Conservation (phyloP, 1,284 basidiomycete genomes). For the Mrakiaceae sp. region DNA sequence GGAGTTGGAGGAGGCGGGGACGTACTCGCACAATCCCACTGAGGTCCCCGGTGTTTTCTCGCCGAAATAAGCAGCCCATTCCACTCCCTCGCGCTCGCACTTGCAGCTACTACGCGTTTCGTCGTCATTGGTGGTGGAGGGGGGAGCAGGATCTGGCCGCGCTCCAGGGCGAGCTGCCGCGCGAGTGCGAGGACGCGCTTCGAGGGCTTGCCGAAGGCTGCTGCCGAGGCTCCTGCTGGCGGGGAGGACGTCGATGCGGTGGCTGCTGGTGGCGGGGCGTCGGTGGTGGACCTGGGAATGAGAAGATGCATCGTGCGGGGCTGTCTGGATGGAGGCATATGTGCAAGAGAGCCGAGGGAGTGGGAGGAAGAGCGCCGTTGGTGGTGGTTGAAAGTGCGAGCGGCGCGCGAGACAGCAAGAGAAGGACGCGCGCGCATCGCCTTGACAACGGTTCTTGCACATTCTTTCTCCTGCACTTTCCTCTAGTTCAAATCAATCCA, state of each 20-base stretch:
- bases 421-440: background rate
- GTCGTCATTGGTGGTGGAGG: no score
- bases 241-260: background rate
- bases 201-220: background rate
- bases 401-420: background rate
- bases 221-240: no score
- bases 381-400: background rate
- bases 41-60: constrained; percentile 3
- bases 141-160: background rate
- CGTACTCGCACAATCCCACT: constrained; percentile 8
- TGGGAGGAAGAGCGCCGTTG: background rate
- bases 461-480: no score
- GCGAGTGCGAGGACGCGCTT: background rate
- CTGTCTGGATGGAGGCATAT: background rate
- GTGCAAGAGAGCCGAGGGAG: no score
- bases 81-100: background rate
- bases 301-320: background rate
- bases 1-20: background rate
- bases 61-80: constrained; percentile 9
- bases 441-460: no score
- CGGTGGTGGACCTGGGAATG: background rate
- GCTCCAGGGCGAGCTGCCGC: background rate
- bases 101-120: background rate
- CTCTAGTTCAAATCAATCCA: no score
- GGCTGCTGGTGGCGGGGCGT: background rate